Conservation (phyloP, 2,329 filamentous ascomycete genomes). For the Colletotrichum aenigma region DNA sequence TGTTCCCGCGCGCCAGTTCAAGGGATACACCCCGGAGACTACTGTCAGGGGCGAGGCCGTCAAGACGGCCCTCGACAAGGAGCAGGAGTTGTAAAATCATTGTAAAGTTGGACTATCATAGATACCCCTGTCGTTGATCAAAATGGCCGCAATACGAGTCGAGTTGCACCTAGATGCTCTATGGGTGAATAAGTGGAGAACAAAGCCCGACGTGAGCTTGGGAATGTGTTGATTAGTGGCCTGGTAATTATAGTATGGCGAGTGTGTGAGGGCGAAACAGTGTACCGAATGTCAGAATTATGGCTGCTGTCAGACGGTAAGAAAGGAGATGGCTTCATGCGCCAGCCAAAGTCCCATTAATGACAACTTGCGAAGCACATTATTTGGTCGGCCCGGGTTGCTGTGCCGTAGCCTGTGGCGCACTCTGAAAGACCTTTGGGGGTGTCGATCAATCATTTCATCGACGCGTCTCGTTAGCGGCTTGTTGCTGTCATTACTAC, state of each 20-base stretch:
- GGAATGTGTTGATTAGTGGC: too few species aligned
- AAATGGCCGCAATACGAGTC: not conserved
- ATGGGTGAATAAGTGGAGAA: not conserved
- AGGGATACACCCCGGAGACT: constrained; percentile 19
- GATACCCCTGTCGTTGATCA: not conserved
- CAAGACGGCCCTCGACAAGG: constrained; percentile 1
- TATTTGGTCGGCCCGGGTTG: not conserved
- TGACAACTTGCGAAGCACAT: not conserved
- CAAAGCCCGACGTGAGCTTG: not conserved
- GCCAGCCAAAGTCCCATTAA: not conserved
- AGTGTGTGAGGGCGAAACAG: too few species aligned
- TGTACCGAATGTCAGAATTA: not conserved
- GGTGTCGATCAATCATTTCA: not conserved
- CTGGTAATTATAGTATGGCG: too few species aligned
- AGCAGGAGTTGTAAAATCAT: not conserved
- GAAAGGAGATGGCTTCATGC: not conserved
- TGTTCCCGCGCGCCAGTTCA: constrained; percentile 28
- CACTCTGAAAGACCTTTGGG: not conserved
- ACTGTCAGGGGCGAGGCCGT: constrained; percentile 12
- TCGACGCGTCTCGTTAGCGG: not conserved
- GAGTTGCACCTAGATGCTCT: not conserved
- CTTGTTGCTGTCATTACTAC: not conserved
- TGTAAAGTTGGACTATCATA: not conserved
- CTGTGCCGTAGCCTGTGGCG: not conserved
- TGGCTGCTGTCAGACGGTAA: not conserved